phyloP scores from a whole-genome alignment of 768 basidiomycete species.

The Tulasnella sp. region DNA sequence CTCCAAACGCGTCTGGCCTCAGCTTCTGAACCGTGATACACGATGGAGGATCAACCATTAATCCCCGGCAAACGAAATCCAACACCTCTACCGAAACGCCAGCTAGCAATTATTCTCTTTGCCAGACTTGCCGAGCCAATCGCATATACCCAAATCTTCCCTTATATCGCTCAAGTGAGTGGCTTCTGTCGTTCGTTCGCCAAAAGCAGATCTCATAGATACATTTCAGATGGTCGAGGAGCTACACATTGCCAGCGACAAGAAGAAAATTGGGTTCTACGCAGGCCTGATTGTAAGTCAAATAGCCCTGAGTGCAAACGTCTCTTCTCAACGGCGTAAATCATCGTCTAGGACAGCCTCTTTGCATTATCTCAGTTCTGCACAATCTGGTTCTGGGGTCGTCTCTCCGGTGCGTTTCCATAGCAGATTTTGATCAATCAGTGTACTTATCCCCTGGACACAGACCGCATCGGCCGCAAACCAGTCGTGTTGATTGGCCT shows the following conservation, averaged over 20 bases:
- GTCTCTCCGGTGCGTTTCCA: background rate
- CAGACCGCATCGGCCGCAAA: constrained; percentile 34
- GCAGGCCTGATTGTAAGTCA: constrained; percentile 29
- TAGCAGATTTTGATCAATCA: background rate
- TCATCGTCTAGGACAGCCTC: background rate
- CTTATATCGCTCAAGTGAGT: constrained; percentile 34
- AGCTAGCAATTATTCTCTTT: constrained; percentile 34
- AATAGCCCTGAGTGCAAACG: background rate
- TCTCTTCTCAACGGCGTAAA: background rate
- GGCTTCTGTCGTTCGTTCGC: too few relatives aligned
- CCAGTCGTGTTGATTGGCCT: constrained; percentile 35
- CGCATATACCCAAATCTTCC: constrained; percentile 35
- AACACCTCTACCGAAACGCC: constrained; percentile 37
- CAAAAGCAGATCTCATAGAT: background rate
- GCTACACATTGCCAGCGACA: constrained; percentile 34
- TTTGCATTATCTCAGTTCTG: constrained; percentile 31
- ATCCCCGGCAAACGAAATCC: constrained; percentile 1
- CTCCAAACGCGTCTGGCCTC: too few relatives aligned
- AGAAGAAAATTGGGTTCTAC: constrained; percentile 33
- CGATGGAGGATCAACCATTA: constrained; percentile 16
- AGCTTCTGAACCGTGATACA: too few relatives aligned
- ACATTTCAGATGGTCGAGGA: constrained; percentile 35
- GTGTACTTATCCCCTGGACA: background rate
- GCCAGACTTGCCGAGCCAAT: constrained; percentile 38
- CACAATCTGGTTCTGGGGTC: constrained; percentile 23